phyloP scores from a whole-genome alignment of 1,139 yeast genomes.

The Sugiyamaella japonica region DNA sequence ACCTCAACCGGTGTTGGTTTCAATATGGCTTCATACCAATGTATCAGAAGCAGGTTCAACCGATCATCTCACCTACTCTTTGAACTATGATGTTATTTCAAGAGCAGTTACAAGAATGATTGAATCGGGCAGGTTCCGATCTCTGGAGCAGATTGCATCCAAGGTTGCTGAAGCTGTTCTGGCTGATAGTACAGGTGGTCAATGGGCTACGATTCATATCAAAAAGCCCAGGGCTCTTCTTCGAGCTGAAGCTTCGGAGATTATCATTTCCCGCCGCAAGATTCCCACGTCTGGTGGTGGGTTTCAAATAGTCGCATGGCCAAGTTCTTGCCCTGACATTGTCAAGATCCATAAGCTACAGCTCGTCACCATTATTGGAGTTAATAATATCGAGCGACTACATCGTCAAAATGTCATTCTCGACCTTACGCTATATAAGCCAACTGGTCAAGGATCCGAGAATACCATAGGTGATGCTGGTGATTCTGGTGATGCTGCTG shows the following conservation, averaged over 20 bases:
- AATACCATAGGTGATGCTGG: too few relatives aligned
- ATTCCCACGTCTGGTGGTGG: constrained; percentile 34
- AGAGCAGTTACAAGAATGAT: constrained; percentile 58
- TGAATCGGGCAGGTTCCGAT: constrained; percentile 47
- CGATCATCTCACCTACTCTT: constrained; percentile 77
- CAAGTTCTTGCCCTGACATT: constrained; percentile 42
- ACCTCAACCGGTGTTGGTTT: constrained; percentile 66
- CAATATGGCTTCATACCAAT: constrained; percentile 63
- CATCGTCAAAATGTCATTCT: constrained; percentile 74
- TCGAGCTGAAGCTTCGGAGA: constrained; percentile 54
- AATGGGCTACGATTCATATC: constrained; percentile 49
- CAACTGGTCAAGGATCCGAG: constrained; percentile 18
- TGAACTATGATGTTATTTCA: constrained; percentile 84
- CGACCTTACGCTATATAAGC: constrained; percentile 49
- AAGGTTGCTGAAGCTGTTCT: constrained; percentile 52
- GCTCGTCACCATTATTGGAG: constrained; percentile 79
- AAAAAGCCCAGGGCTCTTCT: constrained; percentile 56
- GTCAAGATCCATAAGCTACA: constrained; percentile 55
- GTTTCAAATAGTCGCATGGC: constrained; percentile 43
- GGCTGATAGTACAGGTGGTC: constrained; percentile 54
- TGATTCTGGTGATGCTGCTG: too few relatives aligned
- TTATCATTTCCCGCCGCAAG: constrained; percentile 42
- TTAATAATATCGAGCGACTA: constrained; percentile 82
- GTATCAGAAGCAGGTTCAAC: constrained; percentile 68
- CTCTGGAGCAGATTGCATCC: constrained; percentile 62